phyloP scores from a whole-genome alignment of 805 yeast species.

The Wickerhamomyces sydowiorum region DNA sequence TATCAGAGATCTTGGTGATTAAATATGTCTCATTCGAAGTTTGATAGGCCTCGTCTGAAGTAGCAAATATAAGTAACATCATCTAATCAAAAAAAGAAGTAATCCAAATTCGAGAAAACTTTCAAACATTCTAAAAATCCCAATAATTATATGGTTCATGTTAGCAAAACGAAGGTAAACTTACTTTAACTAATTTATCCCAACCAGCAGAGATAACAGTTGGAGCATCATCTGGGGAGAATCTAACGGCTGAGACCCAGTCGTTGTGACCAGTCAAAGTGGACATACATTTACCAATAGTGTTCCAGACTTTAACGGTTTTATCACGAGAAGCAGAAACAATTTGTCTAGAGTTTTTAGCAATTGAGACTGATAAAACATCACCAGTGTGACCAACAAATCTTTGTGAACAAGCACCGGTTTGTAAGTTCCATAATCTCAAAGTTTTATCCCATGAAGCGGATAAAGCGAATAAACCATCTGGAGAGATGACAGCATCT shows the following conservation, averaged over 20 bases:
- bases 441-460: slow-evolving; percentile 99
- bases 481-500: slow-evolving; percentile 96
- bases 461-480: slow-evolving; percentile 95
- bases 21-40: slow-evolving; percentile 89
- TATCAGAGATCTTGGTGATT: slow-evolving; percentile 99
- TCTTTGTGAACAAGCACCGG: slow-evolving; percentile 85
- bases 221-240: slow-evolving; percentile 79
- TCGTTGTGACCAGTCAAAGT: slow-evolving; percentile 94
- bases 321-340: slow-evolving; percentile 99
- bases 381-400: slow-evolving; percentile 98
- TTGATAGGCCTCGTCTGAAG: slow-evolving; percentile 78
- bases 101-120: not conserved
- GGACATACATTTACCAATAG: slow-evolving; percentile 94
- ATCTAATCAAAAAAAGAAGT: slow-evolving; percentile 32
- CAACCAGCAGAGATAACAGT: slow-evolving; percentile 96
- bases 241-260: slow-evolving; percentile 98
- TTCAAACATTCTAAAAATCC: too few species aligned
- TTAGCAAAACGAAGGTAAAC: slow-evolving; percentile 32
- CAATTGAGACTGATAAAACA: slow-evolving; percentile 94
- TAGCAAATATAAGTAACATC: slow-evolving; percentile 96
- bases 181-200: slow-evolving; percentile 98
- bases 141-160: too few species aligned
- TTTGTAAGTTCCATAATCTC: slow-evolving; percentile 95
- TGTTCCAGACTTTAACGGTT: slow-evolving; percentile 99
- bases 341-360: slow-evolving; percentile 94